Conservation (phyloP, 2,329 filamentous ascomycete genomes). For the Diaporthe capsici region DNA sequence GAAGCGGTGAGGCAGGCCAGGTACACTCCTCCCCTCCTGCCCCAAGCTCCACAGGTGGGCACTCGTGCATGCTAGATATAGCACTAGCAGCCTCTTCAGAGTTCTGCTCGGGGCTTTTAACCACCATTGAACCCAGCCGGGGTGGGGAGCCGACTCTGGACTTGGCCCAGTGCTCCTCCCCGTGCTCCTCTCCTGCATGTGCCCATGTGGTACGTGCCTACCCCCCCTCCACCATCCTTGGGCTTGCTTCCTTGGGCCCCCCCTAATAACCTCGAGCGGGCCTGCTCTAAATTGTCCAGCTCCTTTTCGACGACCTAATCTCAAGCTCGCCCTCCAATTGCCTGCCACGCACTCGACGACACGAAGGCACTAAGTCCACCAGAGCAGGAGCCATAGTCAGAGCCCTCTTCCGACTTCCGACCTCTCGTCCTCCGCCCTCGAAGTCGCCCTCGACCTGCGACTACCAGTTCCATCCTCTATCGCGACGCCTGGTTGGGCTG, state of each 20-base stretch:
- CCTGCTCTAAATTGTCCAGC: slow-evolving; percentile 40
- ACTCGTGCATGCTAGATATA: slow-evolving; percentile 7
- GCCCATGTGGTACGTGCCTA: slow-evolving; percentile 26
- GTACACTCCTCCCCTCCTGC: slow-evolving; percentile 8
- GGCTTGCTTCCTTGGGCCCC: slow-evolving; percentile 26
- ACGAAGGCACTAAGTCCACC: slow-evolving; percentile 22
- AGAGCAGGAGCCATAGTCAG: slow-evolving; percentile 9
- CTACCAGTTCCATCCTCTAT: background rate
- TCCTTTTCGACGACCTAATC: slow-evolving; percentile 40
- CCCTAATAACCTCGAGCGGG: slow-evolving; percentile 38
- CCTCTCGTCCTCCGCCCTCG: background rate
- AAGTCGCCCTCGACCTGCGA: slow-evolving; percentile 9
- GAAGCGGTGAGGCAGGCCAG: slow-evolving; percentile 24
- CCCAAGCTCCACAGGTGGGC: slow-evolving; percentile 30
- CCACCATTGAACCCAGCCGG: slow-evolving; percentile 4
- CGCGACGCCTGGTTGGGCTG: slow-evolving; percentile 15
- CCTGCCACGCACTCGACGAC: slow-evolving; percentile 24
- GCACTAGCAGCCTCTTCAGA: slow-evolving; percentile 33
- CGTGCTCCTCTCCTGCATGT: slow-evolving; percentile 14
- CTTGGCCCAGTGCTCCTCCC: slow-evolving; percentile 19
- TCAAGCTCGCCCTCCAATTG: slow-evolving; percentile 29
- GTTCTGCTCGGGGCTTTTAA: slow-evolving; percentile 34
- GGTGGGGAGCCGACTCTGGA: slow-evolving; percentile 16
- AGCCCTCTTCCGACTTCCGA: background rate
- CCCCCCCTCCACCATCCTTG: slow-evolving; percentile 16